Base-by-base conservation (phyloP, 106 monocot genomes). In the Allium fistulosum region DNA sequence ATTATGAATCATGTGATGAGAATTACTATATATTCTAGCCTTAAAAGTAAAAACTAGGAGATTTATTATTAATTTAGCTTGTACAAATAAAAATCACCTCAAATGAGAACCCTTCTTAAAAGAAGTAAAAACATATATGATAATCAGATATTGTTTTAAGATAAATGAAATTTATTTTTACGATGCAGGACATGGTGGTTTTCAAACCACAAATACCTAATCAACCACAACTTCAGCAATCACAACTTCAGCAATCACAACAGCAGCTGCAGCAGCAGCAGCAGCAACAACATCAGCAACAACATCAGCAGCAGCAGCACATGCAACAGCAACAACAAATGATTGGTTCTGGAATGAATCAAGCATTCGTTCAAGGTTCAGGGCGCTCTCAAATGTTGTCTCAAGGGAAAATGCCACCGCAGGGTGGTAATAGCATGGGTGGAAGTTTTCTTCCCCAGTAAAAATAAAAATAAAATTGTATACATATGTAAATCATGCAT, bases 131-230 rank as follows among this genome's bases (percentile, higher is more conserved):
- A 53, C 2, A 55, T 2, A 11, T 3, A 15, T 55, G 15, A 55
- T 55, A 15, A 15, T 55, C 6, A 15, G 53, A 55, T 11, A 15
- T 55, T 55, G 53, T 2, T 11, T 15, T 8, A 55, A 55, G 53
- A 13, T 17, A 13, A 5, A 10, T 10, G n/a, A 18, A 15, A 48
- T 47, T 10, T 48, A 9, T 12, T 49, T 53, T 52, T 63, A 67
- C 46, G 26, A 3, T 22, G 46, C 72, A 99, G 99, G 99, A 99
- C 78, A 90, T 87, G 99, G 99, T 99, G 22, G 93, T 93, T 6
- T 99, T 99, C 78, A 99, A 93, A 74, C 99, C 99, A 2, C 99
- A 93, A 51, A 80, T 85, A 13, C 61, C 90, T 13, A 85, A 71
- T 56, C 90, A 90, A 51, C 95, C 18, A 27, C 67, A 67, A 17